A percentile compares a stretch with the other conserved stretches of the same genome.
phyloP scores from a whole-genome alignment of 441 rosid species.

The Corymbia citriodora region DNA sequence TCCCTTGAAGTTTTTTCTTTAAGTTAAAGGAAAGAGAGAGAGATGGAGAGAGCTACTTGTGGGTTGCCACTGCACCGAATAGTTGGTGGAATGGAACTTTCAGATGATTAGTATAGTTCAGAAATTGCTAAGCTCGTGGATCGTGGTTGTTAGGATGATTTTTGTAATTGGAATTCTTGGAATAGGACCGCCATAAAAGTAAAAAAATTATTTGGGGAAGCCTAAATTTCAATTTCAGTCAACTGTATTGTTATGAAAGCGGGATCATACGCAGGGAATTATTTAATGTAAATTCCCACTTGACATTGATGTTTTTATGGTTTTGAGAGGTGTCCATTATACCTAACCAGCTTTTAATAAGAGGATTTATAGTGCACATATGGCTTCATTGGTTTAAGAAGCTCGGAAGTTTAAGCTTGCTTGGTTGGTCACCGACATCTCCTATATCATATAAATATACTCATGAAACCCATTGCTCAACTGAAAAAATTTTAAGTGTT shows the following conservation, averaged over 20 bases:
- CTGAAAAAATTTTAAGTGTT: neutral
- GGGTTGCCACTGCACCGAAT: slow-evolving; percentile 35
- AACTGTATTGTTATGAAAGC: neutral
- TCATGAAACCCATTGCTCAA: neutral
- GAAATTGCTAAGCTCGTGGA: neutral
- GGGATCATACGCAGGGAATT: neutral
- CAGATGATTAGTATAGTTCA: slow-evolving; percentile 13
- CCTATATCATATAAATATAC: neutral
- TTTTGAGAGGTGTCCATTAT: neutral
- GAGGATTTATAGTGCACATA: neutral
- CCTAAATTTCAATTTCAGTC: neutral
- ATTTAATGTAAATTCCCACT: neutral
- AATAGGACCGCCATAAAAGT: neutral
- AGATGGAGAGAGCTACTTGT: slow-evolving; percentile 1
- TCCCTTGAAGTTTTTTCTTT: slow-evolving; percentile 16
- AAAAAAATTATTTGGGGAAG: neutral
- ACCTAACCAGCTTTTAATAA: neutral
- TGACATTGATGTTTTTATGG: neutral
- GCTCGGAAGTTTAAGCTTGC: neutral
- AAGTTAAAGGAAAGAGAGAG: slow-evolving; percentile 34
- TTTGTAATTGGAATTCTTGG: neutral
- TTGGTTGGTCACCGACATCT: neutral
- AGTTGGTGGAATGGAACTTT: slow-evolving; percentile 57
- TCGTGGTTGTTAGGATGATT: neutral
- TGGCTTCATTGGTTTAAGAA: neutral